These are phyloP conservation scores for Lentinula lateritia DNA, from an alignment of 768 basidiomycete genomes.

Conservation along the genomic window DNA sequence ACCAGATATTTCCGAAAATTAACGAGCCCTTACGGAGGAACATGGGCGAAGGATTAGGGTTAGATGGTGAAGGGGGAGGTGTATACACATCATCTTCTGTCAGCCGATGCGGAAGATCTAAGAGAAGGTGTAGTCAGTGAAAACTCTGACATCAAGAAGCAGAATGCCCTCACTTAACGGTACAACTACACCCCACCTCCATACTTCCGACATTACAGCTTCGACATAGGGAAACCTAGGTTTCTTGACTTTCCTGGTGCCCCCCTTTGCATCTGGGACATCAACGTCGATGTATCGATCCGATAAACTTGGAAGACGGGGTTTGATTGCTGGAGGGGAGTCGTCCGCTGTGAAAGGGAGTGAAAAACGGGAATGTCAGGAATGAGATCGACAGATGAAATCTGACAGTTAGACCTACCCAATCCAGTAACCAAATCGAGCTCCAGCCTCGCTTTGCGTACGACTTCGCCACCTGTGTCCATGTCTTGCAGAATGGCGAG, in stretches of 20 bases:
- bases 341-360: slow-evolving; percentile 41
- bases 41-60: slow-evolving; percentile 36
- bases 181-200: slow-evolving; percentile 53
- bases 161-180: slow-evolving; percentile 44
- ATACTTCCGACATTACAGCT: slow-evolving; percentile 47
- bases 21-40: slow-evolving; percentile 7
- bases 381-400: slow-evolving; percentile 31
- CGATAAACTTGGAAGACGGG: not conserved
- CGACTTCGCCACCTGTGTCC: slow-evolving; percentile 24
- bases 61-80: slow-evolving; percentile 33
- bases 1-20: slow-evolving; percentile 63
- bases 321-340: not conserved
- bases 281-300: slow-evolving; percentile 9
- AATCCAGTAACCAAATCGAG: slow-evolving; percentile 54
- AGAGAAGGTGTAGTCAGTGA: not conserved
- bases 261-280: not conserved
- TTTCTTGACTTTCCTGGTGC: not conserved
- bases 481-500: slow-evolving; percentile 65
- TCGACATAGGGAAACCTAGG: slow-evolving; percentile 27
- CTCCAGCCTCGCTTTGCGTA: slow-evolving; percentile 57
- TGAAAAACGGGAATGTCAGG: slow-evolving; percentile 53
- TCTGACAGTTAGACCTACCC: slow-evolving; percentile 17
- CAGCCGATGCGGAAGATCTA: slow-evolving; percentile 60
- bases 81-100: slow-evolving; percentile 64
- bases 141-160: not conserved